A percentile compares a stretch with the other conserved stretches of the same genome.
These are phyloP conservation scores for Eremomyces bilateralis DNA, from an alignment of 495 filamentous ascomycete genomes.

Conservation along the genomic window DNA sequence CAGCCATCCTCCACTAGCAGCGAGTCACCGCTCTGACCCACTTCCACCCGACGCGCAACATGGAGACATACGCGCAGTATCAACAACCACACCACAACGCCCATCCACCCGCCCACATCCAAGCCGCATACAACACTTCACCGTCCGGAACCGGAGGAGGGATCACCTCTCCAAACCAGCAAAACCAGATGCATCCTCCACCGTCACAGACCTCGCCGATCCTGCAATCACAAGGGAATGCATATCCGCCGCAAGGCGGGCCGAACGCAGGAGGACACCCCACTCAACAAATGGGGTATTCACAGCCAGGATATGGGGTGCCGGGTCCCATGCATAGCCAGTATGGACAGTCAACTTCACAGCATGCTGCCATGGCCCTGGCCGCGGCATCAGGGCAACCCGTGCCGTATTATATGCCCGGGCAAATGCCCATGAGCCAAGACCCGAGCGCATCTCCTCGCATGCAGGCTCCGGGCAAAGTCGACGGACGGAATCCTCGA, in stretches of 20 bases:
- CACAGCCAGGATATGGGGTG: slow-evolving; percentile 30
- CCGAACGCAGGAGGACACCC: slow-evolving; percentile 24
- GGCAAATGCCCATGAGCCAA: slow-evolving; percentile 26
- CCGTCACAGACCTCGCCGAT: slow-evolving; percentile 36
- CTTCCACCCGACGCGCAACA: slow-evolving; percentile 24
- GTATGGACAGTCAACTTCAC: slow-evolving; percentile 28
- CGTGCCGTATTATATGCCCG: slow-evolving; percentile 34
- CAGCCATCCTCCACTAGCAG: no score
- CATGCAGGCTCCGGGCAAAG: slow-evolving; percentile 31
- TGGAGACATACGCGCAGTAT: slow-evolving; percentile 45
- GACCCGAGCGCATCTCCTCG: slow-evolving; percentile 35
- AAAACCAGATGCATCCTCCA: slow-evolving; percentile 27
- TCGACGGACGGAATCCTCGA: slow-evolving; percentile 27
- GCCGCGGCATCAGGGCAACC: slow-evolving; percentile 44
- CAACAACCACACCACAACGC: slow-evolving; percentile 32
- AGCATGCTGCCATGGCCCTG: slow-evolving; percentile 47
- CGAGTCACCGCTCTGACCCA: no score
- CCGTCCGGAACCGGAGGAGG: no score
- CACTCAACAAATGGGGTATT: slow-evolving; percentile 30
- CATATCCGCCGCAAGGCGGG: slow-evolving; percentile 9
- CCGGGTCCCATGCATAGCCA: slow-evolving; percentile 28
- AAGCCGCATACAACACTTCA: slow-evolving; percentile 22
- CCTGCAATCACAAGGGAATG: slow-evolving; percentile 32
- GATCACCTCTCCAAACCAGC: slow-evolving; percentile 38
- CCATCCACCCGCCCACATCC: slow-evolving; percentile 31